phyloP scores from a whole-genome alignment of 1,139 yeast species.

The Schizosaccharomyces versatilis region DNA sequence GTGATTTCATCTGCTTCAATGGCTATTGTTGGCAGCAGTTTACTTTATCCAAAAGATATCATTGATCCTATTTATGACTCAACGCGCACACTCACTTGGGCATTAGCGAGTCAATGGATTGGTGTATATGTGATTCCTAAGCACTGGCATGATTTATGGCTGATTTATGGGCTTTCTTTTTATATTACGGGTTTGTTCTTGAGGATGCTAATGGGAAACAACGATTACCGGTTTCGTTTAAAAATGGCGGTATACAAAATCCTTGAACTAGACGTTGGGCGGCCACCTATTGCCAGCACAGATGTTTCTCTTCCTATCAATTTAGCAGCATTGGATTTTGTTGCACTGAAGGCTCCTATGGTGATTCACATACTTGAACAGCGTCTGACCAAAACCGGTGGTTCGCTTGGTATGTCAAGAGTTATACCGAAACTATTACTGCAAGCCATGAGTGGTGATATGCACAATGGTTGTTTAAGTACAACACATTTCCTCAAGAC shows the following conservation, averaged over 20 bases:
- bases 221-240: constrained; percentile 54
- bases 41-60: constrained; percentile 53
- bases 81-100: constrained; percentile 45
- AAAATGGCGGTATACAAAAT: constrained; percentile 43
- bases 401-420: constrained; percentile 74
- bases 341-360: constrained; percentile 63
- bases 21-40: constrained; percentile 37
- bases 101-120: constrained; percentile 77
- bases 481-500: constrained; percentile 73
- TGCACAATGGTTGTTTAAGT: constrained; percentile 55
- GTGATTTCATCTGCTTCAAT: constrained; percentile 53
- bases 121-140: constrained; percentile 79
- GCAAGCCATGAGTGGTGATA: constrained; percentile 90
- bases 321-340: constrained; percentile 36
- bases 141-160: constrained; percentile 71
- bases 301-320: constrained; percentile 47
- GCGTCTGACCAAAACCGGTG: constrained; percentile 88
- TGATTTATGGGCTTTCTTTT: constrained; percentile 63
- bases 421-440: constrained; percentile 77
- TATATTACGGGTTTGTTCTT: constrained; percentile 63
- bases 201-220: constrained; percentile 52
- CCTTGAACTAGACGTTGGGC: constrained; percentile 55
- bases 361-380: constrained; percentile 68
- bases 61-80: constrained; percentile 60
- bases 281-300: constrained; percentile 57